These are phyloP conservation scores for Epichloe amarillans DNA, from an alignment of 2,329 filamentous ascomycete species.

Conservation along the genomic window DNA sequence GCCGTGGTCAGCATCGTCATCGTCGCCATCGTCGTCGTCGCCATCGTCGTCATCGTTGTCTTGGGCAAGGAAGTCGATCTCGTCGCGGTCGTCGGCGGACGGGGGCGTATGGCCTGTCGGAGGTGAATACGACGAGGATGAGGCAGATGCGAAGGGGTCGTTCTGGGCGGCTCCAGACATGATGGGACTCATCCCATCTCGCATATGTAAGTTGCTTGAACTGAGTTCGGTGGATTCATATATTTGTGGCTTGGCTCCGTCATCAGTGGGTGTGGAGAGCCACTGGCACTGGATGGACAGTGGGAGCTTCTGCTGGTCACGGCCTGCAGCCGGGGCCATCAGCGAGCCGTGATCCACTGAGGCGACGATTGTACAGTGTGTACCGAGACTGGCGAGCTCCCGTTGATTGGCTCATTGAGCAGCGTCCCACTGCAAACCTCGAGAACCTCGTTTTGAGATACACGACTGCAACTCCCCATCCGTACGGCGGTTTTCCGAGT, in stretches of 20 bases:
- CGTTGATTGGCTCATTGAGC: neutral
- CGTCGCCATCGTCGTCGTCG: slow-evolving; percentile 3
- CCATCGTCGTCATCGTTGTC: slow-evolving; percentile 16
- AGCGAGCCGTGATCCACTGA: too few species aligned
- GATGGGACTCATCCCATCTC: slow-evolving; percentile 26
- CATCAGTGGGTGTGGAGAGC: neutral
- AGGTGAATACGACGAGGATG: slow-evolving; percentile 20
- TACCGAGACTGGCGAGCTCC: neutral
- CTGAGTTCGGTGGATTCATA: neutral
- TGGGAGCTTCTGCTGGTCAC: neutral
- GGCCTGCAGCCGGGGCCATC: neutral
- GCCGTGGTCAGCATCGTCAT: slow-evolving; percentile 11
- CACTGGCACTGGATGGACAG: too few species aligned
- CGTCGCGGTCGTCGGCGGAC: slow-evolving; percentile 28
- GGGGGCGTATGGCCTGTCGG: slow-evolving; percentile 12
- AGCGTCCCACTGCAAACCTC: neutral
- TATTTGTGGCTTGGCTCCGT: neutral
- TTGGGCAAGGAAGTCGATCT: slow-evolving; percentile 25
- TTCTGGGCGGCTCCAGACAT: slow-evolving; percentile 26
- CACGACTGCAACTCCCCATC: too few species aligned
- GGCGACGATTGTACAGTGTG: too few species aligned
- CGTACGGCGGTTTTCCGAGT: too few species aligned
- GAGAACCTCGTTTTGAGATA: too few species aligned
- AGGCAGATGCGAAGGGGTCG: slow-evolving; percentile 22
- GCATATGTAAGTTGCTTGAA: neutral